Conservation (phyloP, 73 alveolate species). For the Tetrahymena elliotti region DNA sequence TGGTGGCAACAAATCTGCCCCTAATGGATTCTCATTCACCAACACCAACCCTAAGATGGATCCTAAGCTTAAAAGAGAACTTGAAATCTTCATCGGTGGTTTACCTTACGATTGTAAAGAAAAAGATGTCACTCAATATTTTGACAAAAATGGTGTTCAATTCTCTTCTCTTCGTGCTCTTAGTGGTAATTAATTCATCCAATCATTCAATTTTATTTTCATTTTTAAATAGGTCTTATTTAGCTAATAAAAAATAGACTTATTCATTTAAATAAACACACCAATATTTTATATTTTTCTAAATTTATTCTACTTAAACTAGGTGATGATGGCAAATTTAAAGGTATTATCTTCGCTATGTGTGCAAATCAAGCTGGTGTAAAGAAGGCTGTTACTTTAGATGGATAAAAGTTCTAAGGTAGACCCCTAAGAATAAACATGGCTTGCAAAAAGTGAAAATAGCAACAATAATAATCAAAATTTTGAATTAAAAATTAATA, state of each 20-base stretch:
- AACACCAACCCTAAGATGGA: not conserved
- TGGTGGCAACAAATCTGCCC: not conserved
- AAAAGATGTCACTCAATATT: not conserved
- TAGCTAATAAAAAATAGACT: too few relatives aligned
- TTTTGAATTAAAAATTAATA: not conserved
- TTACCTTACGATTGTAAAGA: constrained; percentile 10
- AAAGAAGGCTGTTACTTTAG: not conserved
- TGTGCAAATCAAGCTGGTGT: constrained; percentile 20
- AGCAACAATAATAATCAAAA: not conserved
- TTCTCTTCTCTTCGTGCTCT: constrained; percentile 9
- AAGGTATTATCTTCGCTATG: constrained; percentile 30
- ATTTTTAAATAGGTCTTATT: too few relatives aligned
- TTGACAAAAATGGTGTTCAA: constrained; percentile 12
- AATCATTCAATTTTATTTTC: not conserved
- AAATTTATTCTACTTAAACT: not conserved
- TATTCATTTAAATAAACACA: too few relatives aligned
- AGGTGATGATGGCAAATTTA: constrained; percentile 25
- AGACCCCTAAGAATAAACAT: constrained; percentile 20
- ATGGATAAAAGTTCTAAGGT: constrained; percentile 25
- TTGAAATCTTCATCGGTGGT: constrained; percentile 41
- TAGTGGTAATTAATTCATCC: not conserved
- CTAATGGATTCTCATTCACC: not conserved
- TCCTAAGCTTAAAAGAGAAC: constrained; percentile 12
- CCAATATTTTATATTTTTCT: not conserved
- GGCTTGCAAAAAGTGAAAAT: constrained; percentile 28